phyloP scores from a whole-genome alignment of 2,329 filamentous ascomycete species.

The Elsinoe australis region DNA sequence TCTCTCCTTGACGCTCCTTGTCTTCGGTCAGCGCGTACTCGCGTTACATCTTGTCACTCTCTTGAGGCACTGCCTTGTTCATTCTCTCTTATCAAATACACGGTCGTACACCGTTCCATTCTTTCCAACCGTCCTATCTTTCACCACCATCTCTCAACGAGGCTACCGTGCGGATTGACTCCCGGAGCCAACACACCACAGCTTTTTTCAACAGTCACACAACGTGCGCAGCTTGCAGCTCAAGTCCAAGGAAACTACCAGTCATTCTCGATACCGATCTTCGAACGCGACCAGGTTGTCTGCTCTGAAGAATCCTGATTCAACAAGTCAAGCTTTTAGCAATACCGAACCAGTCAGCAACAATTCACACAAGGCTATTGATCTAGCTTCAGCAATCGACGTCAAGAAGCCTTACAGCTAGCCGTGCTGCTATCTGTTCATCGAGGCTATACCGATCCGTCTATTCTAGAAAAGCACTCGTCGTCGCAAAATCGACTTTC shows the following conservation, averaged over 20 bases:
- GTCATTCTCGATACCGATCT: not conserved
- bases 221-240: constrained; percentile 5
- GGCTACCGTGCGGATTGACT: constrained; percentile 16
- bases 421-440: constrained; percentile 4
- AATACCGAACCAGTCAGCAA: no score
- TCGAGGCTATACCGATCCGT: constrained; percentile 11
- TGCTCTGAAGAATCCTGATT: constrained; percentile 3
- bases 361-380: constrained; percentile 15
- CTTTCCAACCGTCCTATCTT: constrained; percentile 7
- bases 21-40: constrained; percentile 17
- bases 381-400: constrained; percentile 3
- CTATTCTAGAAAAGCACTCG: constrained; percentile 1
- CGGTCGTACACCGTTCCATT: constrained; percentile 6
- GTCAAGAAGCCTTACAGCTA: constrained; percentile 2
- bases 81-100: constrained; percentile 15
- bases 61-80: constrained; percentile 11
- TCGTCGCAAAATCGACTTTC: constrained; percentile 2
- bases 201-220: not conserved
- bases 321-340: not conserved
- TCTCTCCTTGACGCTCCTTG: constrained; percentile 17
- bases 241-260: not conserved
- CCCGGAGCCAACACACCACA: constrained; percentile 9
- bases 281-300: constrained; percentile 18
- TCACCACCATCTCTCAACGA: constrained; percentile 15
- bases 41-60: constrained; percentile 15